A percentile compares a stretch with the other conserved stretches of the same genome.
Evolutionary conservation across 2,329 filamentous ascomycete genomes (phyloP).

Genomic region (Metarhizium sp.): DNA sequence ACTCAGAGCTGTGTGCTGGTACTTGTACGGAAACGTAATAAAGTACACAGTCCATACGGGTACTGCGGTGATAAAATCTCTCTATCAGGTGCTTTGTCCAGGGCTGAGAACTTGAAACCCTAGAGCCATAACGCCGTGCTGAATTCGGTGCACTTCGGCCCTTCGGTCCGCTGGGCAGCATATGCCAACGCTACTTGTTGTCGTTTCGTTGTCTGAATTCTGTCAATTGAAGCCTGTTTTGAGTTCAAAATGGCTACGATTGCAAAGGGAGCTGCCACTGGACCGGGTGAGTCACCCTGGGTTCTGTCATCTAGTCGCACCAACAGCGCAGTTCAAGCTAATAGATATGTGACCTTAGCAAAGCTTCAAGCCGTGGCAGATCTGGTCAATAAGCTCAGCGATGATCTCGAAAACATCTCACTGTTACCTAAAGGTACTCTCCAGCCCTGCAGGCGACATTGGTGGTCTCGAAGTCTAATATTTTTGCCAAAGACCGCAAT

Average conservation of each 20-base stretch:
- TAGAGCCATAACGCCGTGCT: background rate
- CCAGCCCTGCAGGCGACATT: background rate
- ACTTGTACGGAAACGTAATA: background rate
- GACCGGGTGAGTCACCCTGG: conserved; percentile 27
- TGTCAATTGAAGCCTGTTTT: conserved; percentile 1
- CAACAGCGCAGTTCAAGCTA: conserved; percentile 1
- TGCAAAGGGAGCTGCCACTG: conserved; percentile 24
- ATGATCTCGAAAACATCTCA: conserved; percentile 51
- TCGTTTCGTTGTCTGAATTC: background rate
- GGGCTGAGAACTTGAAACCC: background rate
- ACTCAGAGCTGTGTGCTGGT: background rate
- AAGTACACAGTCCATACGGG: no score
- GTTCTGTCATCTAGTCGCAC: conserved; percentile 3
- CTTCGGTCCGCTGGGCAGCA: background rate
- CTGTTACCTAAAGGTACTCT: conserved; percentile 51
- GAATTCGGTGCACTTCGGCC: background rate
- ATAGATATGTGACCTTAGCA: conserved; percentile 29
- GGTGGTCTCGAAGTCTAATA: conserved; percentile 3
- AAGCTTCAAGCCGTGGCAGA: conserved; percentile 61
- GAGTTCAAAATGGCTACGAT: conserved; percentile 14
- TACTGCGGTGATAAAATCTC: background rate
- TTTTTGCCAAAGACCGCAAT: conserved; percentile 46
- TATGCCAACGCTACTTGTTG: background rate
- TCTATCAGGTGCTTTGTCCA: background rate
- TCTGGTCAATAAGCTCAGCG: conserved; percentile 51